Evolutionary conservation across 805 yeast species (phyloP).

Genomic region (Saccharomycopsis selenospora): DNA sequence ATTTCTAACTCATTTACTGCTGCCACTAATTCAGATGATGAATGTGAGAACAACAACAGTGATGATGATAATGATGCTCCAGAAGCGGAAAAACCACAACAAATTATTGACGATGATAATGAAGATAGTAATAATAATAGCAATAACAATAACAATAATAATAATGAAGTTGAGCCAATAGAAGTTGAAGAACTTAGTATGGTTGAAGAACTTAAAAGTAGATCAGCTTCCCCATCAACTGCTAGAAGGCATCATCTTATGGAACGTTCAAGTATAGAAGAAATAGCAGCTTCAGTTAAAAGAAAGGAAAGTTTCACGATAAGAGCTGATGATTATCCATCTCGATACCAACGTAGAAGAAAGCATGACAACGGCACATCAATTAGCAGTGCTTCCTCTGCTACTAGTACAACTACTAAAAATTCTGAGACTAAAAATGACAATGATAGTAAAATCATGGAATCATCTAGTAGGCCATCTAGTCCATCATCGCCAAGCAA

Average conservation of each 20-base stretch:
- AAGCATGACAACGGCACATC: neutral
- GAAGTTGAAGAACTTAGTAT: neutral
- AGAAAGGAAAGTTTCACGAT: slow-evolving; percentile 12
- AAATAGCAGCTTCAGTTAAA: neutral
- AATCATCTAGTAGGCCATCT: neutral
- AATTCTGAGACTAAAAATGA: neutral
- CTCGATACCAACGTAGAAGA: too few relatives aligned
- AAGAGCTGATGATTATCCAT: slow-evolving; percentile 18
- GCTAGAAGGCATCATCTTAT: neutral
- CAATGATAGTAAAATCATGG: neutral
- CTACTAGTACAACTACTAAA: neutral
- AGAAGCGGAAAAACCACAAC: slow-evolving; percentile 21
- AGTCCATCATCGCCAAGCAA: neutral
- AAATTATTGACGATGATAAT: slow-evolving; percentile 23
- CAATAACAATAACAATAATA: neutral
- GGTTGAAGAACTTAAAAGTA: neutral
- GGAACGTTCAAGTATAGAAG: neutral
- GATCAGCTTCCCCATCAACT: neutral
- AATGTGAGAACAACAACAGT: slow-evolving; percentile 33
- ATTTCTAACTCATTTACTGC: slow-evolving; percentile 17
- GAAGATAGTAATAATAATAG: neutral
- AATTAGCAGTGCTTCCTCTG: neutral
- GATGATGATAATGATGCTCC: slow-evolving; percentile 23
- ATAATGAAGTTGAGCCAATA: neutral
- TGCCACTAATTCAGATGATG: slow-evolving; percentile 30